Percentiles rank a stretch among this genome's conserved stretches.
phyloP scores from a whole-genome alignment of 768 basidiomycete species.

The Dentipellis sp. region DNA sequence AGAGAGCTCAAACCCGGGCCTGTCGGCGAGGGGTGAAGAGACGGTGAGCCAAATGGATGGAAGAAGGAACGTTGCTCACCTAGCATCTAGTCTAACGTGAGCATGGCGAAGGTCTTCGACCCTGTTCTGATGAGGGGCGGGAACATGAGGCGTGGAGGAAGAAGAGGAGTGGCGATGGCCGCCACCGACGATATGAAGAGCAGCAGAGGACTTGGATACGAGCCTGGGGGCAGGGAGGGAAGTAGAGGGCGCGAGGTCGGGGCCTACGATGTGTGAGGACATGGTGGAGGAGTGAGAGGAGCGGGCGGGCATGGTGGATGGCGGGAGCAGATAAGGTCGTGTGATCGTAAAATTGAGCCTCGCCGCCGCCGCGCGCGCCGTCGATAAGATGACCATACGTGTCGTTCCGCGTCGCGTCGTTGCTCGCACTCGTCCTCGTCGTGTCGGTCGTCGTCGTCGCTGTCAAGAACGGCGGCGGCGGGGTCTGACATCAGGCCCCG shows the following conservation, averaged over 20 bases:
- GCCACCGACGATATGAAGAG: not conserved
- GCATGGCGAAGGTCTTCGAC: constrained; percentile 56
- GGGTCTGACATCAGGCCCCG: not conserved
- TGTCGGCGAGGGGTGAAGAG: constrained; percentile 11
- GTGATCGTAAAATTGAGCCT: constrained; percentile 4
- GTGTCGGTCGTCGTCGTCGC: not conserved
- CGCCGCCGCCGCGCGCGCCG: not conserved
- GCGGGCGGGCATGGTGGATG: not conserved
- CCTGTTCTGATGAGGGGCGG: constrained; percentile 29
- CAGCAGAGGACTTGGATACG: constrained; percentile 3
- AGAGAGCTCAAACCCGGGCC: constrained; percentile 4
- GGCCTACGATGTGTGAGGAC: constrained; percentile 8
- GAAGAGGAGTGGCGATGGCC: constrained; percentile 15
- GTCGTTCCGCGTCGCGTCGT: not conserved
- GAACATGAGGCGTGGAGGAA: constrained; percentile 26
- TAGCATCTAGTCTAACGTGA: constrained; percentile 48
- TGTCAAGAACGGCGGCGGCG: not conserved
- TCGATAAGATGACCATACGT: not conserved
- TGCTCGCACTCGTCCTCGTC: not conserved
- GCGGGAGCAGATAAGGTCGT: constrained; percentile 5
- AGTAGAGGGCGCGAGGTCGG: constrained; percentile 6
- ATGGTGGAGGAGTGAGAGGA: constrained; percentile 3
- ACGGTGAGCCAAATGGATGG: constrained; percentile 12
- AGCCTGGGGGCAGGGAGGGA: constrained; percentile 3
- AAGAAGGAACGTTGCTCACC: constrained; percentile 41